These are phyloP conservation scores for Saussurea involucrata DNA, from an alignment of 129 eudicot genomes.

Conservation along the genomic window DNA sequence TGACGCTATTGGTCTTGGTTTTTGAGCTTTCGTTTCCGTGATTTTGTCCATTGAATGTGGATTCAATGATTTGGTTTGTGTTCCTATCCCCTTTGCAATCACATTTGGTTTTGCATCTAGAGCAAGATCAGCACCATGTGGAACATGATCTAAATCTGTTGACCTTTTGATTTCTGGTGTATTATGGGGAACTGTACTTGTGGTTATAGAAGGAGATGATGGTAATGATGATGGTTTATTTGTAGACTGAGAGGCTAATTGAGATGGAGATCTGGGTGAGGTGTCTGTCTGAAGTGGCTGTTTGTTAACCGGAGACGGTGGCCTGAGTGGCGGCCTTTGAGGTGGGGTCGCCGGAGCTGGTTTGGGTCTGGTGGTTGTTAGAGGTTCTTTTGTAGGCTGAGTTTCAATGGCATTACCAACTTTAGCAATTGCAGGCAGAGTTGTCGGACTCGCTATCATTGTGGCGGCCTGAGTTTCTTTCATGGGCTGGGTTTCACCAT, in stretches of 20 bases:
- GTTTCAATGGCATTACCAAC: too few relatives aligned
- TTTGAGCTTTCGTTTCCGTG: conserved; percentile 20
- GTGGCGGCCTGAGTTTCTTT: neutral
- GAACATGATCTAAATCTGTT: conserved; percentile 12
- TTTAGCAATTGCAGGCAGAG: too few relatives aligned
- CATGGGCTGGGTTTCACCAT: neutral
- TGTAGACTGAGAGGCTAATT: conserved; percentile 25
- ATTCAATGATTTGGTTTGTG: conserved; percentile 24
- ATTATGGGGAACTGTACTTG: neutral
- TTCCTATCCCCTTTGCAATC: conserved; percentile 24
- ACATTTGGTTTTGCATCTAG: conserved; percentile 27
- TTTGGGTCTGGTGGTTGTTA: conserved; percentile 3
- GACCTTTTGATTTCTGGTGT: conserved; percentile 13
- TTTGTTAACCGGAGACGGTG: conserved; percentile 34
- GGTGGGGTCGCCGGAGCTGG: conserved; percentile 15
- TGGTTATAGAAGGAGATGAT: conserved; percentile 22
- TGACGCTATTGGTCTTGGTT: conserved; percentile 19
- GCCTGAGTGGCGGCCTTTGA: conserved; percentile 29
- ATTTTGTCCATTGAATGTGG: conserved; percentile 29
- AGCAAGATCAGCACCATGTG: conserved; percentile 2
- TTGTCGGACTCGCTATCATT: neutral
- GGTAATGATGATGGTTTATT: conserved; percentile 19
- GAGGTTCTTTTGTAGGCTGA: neutral
- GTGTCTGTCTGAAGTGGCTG: conserved; percentile 33
- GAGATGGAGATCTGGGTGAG: conserved; percentile 37